These are phyloP conservation scores for Arabidopsis suecica DNA, from an alignment of 345 rosid genomes.

Conservation along the genomic window DNA sequence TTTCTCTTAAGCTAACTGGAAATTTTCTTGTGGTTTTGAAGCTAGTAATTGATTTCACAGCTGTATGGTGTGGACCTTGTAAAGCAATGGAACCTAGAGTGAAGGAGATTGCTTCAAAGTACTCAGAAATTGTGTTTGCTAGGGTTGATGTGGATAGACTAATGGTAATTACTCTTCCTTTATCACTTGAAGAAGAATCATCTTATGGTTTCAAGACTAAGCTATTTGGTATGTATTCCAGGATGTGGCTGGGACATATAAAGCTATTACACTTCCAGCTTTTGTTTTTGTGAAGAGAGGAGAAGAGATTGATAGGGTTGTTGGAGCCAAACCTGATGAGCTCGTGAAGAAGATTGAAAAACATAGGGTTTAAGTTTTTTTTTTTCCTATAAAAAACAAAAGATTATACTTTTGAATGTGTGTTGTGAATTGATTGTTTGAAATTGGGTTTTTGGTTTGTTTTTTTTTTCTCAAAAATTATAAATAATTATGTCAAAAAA, in stretches of 20 bases:
- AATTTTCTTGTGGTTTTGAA: slow-evolving; percentile 37
- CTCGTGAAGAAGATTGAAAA: slow-evolving; percentile 67
- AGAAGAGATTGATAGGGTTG: slow-evolving; percentile 61
- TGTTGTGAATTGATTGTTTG: slow-evolving; percentile 14
- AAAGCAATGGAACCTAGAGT: slow-evolving; percentile 61
- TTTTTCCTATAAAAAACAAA: neutral
- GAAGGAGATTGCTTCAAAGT: slow-evolving; percentile 57
- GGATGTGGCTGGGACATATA: slow-evolving; percentile 57
- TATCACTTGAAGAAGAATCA: neutral
- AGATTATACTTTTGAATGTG: neutral
- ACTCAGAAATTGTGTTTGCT: slow-evolving; percentile 60
- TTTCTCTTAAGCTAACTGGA: slow-evolving; percentile 4
- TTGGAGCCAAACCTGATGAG: slow-evolving; percentile 66
- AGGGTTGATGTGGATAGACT: slow-evolving; percentile 74
- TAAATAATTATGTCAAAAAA: slow-evolving; percentile 28
- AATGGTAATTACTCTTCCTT: slow-evolving; percentile 42
- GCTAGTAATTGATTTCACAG: slow-evolving; percentile 82
- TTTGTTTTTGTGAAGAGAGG: slow-evolving; percentile 73
- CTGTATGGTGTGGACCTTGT: slow-evolving; percentile 89
- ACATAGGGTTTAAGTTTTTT: slow-evolving; percentile 29
- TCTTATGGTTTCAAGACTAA: slow-evolving; percentile 2
- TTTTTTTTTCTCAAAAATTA: slow-evolving; percentile 9
- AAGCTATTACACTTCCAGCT: slow-evolving; percentile 62
- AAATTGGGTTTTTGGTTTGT: slow-evolving; percentile 12
- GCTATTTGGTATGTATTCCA: slow-evolving; percentile 40